phyloP scores from a whole-genome alignment of 2,329 filamentous ascomycete genomes.

The Exutisphaerella laricina region DNA sequence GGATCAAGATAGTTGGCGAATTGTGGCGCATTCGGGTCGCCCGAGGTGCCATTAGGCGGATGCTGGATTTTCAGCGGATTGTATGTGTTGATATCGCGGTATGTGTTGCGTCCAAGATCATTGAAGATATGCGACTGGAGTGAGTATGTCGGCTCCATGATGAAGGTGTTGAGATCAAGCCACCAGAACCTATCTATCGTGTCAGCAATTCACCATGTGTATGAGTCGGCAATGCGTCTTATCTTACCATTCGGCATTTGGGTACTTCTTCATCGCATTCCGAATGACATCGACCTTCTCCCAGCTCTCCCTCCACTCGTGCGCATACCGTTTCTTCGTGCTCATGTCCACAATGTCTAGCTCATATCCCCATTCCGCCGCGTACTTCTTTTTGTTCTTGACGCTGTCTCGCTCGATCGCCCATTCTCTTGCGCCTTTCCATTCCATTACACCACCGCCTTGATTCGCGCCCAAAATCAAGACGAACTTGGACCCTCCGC shows the following conservation, averaged over 20 bases:
- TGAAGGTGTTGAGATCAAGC: constrained; percentile 93
- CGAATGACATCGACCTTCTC: constrained; percentile 96
- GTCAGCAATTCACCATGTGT: constrained; percentile 12
- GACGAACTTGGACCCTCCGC: constrained; percentile 85
- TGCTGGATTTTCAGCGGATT: constrained; percentile 94
- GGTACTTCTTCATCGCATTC: constrained; percentile 85
- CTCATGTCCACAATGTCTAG: constrained; percentile 97
- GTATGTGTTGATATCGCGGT: constrained; percentile 93
- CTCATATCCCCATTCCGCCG: constrained; percentile 83
- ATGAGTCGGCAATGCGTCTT: no score
- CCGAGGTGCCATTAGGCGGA: constrained; percentile 53
- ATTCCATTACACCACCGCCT: constrained; percentile 97
- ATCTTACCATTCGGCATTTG: constrained; percentile 83
- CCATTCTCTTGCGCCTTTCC: constrained; percentile 97
- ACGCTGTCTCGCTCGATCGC: constrained; percentile 95
- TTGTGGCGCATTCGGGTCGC: constrained; percentile 40
- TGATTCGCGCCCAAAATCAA: constrained; percentile 91
- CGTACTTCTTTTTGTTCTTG: constrained; percentile 89
- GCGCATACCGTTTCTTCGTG: constrained; percentile 95
- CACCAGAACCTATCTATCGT: constrained; percentile 85
- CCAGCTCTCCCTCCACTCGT: constrained; percentile 99
- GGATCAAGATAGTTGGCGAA: constrained; percentile 63
- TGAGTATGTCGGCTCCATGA: constrained; percentile 93
- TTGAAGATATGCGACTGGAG: constrained; percentile 89
- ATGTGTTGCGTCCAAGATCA: constrained; percentile 65